Conservation (phyloP, 768 basidiomycete species). For the Leccinum imitatum region DNA sequence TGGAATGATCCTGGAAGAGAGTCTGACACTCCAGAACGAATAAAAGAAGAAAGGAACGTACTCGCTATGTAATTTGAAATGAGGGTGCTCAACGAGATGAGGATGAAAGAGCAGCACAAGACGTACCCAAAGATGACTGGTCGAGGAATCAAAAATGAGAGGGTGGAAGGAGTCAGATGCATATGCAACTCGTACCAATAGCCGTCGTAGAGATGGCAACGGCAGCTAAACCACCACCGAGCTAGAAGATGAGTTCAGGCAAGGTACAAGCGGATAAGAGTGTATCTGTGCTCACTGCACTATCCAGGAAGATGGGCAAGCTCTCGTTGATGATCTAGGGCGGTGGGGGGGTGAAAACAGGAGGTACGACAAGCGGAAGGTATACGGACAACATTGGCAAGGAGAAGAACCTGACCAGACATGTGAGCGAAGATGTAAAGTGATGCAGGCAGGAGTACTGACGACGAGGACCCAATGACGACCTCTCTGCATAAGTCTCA, state of each 20-base stretch:
- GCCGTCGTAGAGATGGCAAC: slow-evolving; percentile 74
- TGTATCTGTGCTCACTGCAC: slow-evolving; percentile 46
- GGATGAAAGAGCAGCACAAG: background rate
- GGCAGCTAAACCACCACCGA: slow-evolving; percentile 74
- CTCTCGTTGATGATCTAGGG: slow-evolving; percentile 78
- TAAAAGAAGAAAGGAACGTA: slow-evolving; percentile 17
- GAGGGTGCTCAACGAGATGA: background rate
- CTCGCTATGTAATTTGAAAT: slow-evolving; percentile 33
- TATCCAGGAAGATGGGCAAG: slow-evolving; percentile 80
- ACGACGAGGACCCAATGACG: slow-evolving; percentile 96
- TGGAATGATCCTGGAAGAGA: slow-evolving; percentile 51
- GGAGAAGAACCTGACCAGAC: slow-evolving; percentile 65
- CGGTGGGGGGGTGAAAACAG: background rate
- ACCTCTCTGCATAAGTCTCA: slow-evolving; percentile 57
- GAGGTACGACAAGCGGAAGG: background rate
- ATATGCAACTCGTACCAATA: slow-evolving; percentile 37
- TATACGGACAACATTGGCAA: slow-evolving; percentile 78
- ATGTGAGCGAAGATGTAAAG: slow-evolving; percentile 5
- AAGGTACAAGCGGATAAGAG: slow-evolving; percentile 56
- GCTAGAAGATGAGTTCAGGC: slow-evolving; percentile 37
- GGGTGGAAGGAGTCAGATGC: background rate
- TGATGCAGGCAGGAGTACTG: slow-evolving; percentile 12
- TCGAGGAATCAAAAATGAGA: background rate
- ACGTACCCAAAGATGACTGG: slow-evolving; percentile 81
- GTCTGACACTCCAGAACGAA: background rate